Conservation (phyloP, 2,329 filamentous ascomycete species). For the Malbranchea cinnamomea region DNA sequence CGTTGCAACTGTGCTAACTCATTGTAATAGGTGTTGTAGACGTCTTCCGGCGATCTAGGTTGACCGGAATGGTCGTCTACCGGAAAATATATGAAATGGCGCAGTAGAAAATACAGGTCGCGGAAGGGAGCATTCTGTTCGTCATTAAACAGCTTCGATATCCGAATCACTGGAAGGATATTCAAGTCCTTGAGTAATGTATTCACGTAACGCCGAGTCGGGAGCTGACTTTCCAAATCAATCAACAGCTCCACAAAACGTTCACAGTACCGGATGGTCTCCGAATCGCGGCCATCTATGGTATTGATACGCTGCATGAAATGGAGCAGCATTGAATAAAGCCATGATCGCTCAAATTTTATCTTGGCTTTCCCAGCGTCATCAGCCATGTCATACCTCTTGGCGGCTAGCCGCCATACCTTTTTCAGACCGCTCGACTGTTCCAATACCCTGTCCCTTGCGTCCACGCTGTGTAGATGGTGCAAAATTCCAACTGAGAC, state of each 20-base stretch:
- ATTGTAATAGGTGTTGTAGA: conserved; percentile 66
- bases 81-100: conserved; percentile 75
- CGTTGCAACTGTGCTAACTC: conserved; percentile 66
- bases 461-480: conserved; percentile 64
- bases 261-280: conserved; percentile 71
- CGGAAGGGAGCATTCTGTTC: conserved; percentile 63
- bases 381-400: conserved; percentile 78
- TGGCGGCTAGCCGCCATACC: conserved; percentile 74
- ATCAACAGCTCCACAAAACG: conserved; percentile 83
- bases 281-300: conserved; percentile 28
- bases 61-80: conserved; percentile 82
- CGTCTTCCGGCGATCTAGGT: conserved; percentile 55
- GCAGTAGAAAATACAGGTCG: conserved; percentile 65
- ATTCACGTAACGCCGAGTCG: conserved; percentile 87
- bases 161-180: conserved; percentile 56
- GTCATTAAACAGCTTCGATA: conserved; percentile 65
- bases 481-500: conserved; percentile 96
- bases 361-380: conserved; percentile 62
- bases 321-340: conserved; percentile 72
- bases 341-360: conserved; percentile 85
- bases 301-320: conserved; percentile 61
- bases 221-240: conserved; percentile 83
- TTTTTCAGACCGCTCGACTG: conserved; percentile 64
- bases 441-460: conserved; percentile 58
- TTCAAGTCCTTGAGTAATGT: conserved; percentile 75